Evolutionary conservation across 176 grass and related monocot species (phyloP).

Genomic region (Phoenix roebelenii): DNA sequence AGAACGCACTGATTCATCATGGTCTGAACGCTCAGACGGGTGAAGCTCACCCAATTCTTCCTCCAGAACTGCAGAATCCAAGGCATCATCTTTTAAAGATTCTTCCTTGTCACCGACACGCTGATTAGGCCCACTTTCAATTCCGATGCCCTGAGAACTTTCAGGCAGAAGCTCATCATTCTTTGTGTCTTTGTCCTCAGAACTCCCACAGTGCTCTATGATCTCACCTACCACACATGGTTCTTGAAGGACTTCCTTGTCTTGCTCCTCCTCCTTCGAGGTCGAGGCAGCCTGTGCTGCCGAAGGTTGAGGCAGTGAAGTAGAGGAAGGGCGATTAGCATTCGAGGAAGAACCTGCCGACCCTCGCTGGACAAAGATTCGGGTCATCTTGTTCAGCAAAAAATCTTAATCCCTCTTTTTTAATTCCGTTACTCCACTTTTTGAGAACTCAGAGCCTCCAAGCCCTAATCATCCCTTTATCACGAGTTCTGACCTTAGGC

Average conservation of each 20-base stretch:
- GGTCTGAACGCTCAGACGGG: slow-evolving; percentile 35
- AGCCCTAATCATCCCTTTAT: slow-evolving; percentile 39
- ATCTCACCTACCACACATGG: slow-evolving; percentile 5
- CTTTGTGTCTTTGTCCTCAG: slow-evolving; percentile 30
- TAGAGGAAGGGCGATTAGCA: slow-evolving; percentile 36
- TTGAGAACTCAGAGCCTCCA: slow-evolving; percentile 14
- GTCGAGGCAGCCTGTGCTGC: slow-evolving; percentile 35
- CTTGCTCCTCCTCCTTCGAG: slow-evolving; percentile 34
- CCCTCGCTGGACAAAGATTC: slow-evolving; percentile 89
- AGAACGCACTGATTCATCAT: slow-evolving; percentile 23
- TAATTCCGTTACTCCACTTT: slow-evolving; percentile 20
- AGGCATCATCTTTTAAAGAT: slow-evolving; percentile 32
- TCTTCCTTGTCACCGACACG: slow-evolving; percentile 31
- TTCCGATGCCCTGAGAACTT: slow-evolving; percentile 25
- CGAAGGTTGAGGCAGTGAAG: slow-evolving; percentile 28
- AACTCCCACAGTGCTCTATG: slow-evolving; percentile 24
- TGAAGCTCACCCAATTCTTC: slow-evolving; percentile 35
- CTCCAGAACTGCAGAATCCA: slow-evolving; percentile 32
- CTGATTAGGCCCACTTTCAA: slow-evolving; percentile 19
- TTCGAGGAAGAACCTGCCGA: slow-evolving; percentile 67
- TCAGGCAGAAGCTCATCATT: slow-evolving; percentile 32
- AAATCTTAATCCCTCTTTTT: slow-evolving; percentile 3
- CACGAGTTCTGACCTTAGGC: slow-evolving; percentile 64
- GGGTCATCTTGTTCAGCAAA: slow-evolving; percentile 54
- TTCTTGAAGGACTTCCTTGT: slow-evolving; percentile 28